Evolutionary conservation across 2,329 filamentous ascomycete species (phyloP).

Genomic region (Zymoseptoria crescenta): DNA sequence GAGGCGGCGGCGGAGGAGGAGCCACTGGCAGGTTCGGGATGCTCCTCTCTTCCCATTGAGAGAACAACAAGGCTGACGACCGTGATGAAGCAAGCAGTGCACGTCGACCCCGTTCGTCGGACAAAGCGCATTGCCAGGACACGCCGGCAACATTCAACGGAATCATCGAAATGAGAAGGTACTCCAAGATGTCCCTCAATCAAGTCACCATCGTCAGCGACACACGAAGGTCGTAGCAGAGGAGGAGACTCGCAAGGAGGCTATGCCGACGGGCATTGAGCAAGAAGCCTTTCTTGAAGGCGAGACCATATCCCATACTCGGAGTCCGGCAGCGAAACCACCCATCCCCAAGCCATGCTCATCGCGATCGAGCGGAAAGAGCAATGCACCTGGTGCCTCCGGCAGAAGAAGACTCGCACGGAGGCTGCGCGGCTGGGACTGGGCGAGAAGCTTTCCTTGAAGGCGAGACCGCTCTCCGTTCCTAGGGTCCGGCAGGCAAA

Average conservation of each 20-base stretch:
- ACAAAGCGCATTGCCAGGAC: not conserved
- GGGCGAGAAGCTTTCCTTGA: not conserved
- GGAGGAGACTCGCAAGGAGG: not conserved
- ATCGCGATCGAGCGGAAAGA: not conserved
- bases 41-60: not conserved
- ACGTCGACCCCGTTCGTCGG: not conserved
- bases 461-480: not conserved
- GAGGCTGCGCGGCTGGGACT: not conserved
- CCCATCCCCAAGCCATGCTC: not conserved
- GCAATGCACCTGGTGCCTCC: not conserved
- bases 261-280: not conserved
- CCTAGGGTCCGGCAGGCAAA: not conserved
- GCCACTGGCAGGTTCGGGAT: not conserved
- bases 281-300: not conserved
- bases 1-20: not conserved
- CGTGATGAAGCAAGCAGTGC: not conserved
- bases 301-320: not conserved
- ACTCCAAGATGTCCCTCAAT: not conserved
- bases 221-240: not conserved
- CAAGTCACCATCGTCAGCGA: not conserved
- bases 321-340: not conserved
- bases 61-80: not conserved
- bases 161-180: not conserved
- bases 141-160: not conserved
- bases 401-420: not conserved